Base-by-base conservation (phyloP, 352 stramenopile species). In the Discostella stelligera region DNA sequence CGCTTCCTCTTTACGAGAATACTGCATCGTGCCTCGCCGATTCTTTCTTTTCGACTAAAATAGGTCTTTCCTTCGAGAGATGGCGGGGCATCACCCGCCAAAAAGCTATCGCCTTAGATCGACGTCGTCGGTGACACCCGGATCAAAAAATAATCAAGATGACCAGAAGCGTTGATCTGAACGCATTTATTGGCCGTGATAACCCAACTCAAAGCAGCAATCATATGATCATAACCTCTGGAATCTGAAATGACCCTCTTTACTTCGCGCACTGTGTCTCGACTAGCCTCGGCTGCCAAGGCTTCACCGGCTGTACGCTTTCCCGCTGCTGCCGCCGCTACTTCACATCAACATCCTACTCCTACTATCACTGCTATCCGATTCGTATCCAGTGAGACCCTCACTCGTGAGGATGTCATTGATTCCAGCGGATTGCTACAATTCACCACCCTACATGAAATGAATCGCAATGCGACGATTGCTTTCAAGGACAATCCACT, bases 381-480 rank as follows among this genome's bases (percentile, higher is more conserved):
- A 61, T 75, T 69, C 58, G 44, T 71, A 39, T 71, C 62, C 63
- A 71, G 14, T 20, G 20, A 16, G 3, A 23, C 61, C 30, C 55
- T 74, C 14, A 74, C 71, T 30, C 60, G 65, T 13, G 55, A 80
- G 25, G 69, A 83, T 50, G 69, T 85, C 2, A 27, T 77, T 0
- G 78, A 85, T 49, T 76, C 72, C 7, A 1, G 79, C 18, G 72
- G 68, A 8, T 53, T 86, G 11, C 77, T 84, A 20, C 71, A 85
- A 71, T 87, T 87, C 72, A 79, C 54, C 16, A 87, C 80, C 0
- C 64, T 87, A 13, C 77, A 85, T 58, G 80, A 87, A 73, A 80
- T 87, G 70, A 80, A 85, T 69, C 27, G 67, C 6, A 63, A 76
- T 37, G 67, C 77, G 8, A 62, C 66, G 16, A 81, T 82, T 52